These are phyloP conservation scores for Tanacetum coccineum DNA, from an alignment of 129 eudicot species.

Conservation along the genomic window DNA sequence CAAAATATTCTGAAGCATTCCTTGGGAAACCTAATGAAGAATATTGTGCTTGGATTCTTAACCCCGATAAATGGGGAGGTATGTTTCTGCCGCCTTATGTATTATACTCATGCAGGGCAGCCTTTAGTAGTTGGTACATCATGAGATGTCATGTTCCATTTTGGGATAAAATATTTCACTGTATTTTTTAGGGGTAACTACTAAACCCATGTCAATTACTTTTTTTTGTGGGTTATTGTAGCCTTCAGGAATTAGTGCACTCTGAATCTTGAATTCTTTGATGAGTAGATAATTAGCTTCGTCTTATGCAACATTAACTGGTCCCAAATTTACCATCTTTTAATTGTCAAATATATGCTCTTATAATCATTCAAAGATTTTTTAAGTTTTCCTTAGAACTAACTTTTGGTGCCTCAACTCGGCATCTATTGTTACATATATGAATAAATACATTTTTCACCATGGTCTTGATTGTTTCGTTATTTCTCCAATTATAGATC, in stretches of 20 bases:
- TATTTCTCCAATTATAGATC: background rate
- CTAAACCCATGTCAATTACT: no score
- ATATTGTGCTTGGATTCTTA: slow-evolving; percentile 88
- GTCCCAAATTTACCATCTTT: background rate
- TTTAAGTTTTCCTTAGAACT: background rate
- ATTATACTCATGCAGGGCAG: background rate
- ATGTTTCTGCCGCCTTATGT: background rate
- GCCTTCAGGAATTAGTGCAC: no score
- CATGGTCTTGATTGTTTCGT: background rate
- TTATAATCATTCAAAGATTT: background rate
- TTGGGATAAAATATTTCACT: no score
- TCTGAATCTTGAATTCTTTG: no score
- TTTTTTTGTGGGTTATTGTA: no score
- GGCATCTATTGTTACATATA: background rate
- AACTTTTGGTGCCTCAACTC: background rate
- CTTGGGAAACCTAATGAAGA: slow-evolving; percentile 84
- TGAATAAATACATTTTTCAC: background rate
- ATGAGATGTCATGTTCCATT: background rate
- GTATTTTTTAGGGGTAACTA: no score
- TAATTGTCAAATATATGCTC: background rate
- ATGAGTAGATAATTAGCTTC: no score
- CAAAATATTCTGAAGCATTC: slow-evolving; percentile 81
- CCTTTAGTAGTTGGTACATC: background rate
- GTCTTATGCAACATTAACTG: no score
- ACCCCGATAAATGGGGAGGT: slow-evolving; percentile 99